These are phyloP conservation scores for Tricholoma sp. DNA, from an alignment of 768 basidiomycete genomes.

Conservation along the genomic window DNA sequence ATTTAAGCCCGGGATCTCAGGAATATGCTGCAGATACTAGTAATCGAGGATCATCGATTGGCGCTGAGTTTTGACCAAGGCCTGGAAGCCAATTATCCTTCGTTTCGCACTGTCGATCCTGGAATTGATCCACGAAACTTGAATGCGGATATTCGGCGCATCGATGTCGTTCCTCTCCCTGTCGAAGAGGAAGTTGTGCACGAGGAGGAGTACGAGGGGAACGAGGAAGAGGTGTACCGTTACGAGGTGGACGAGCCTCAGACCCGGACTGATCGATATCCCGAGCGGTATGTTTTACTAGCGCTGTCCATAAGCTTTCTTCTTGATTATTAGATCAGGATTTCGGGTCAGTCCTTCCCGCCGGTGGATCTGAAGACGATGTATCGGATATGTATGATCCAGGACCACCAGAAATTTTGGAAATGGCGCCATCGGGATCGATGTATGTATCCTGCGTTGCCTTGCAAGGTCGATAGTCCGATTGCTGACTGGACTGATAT, in stretches of 20 bases:
- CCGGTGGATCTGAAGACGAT: not conserved
- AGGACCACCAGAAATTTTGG: too few relatives aligned
- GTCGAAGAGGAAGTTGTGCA: not conserved
- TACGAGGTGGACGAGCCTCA: not conserved
- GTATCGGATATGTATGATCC: not conserved
- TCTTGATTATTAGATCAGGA: not conserved
- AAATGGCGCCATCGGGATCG: too few relatives aligned
- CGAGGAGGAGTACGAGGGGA: not conserved
- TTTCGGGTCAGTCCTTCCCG: not conserved
- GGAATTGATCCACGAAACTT: not conserved
- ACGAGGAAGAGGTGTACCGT: not conserved
- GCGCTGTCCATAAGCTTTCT: not conserved
- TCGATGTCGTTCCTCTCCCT: not conserved
- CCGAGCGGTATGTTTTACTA: not conserved
- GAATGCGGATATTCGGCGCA: too few relatives aligned
- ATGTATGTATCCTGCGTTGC: not conserved
- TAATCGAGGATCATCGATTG: not conserved
- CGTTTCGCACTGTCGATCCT: not conserved
- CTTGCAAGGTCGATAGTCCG: not conserved
- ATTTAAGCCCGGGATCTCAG: not conserved
- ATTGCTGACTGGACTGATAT: too few relatives aligned
- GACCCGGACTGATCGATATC: not conserved
- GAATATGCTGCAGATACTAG: not conserved
- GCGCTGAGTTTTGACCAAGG: not conserved
- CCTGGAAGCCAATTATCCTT: not conserved